A percentile compares a stretch with the other conserved stretches of the same genome.
These are phyloP conservation scores for Rhododendron molle DNA, from an alignment of 148 eudicot species.

Conservation along the genomic window DNA sequence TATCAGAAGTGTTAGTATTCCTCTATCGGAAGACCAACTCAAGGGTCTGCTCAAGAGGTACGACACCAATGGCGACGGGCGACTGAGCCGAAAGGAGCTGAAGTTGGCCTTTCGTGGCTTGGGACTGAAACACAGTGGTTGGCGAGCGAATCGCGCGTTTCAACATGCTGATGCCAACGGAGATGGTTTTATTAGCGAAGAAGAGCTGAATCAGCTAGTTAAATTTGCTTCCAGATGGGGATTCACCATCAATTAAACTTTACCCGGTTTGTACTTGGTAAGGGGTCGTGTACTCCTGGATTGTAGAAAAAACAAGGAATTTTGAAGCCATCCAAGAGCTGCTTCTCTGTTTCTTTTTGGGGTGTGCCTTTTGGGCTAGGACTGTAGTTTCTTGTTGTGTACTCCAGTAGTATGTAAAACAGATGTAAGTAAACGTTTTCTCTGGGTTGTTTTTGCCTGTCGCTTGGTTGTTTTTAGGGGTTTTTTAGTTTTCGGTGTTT, in stretches of 20 bases:
- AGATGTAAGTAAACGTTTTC: no score
- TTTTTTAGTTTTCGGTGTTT: no score
- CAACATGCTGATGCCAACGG: slow-evolving; percentile 9
- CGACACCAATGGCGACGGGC: slow-evolving; percentile 5
- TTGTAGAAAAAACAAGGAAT: not conserved
- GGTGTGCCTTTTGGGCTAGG: not conserved
- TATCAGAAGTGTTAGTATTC: not conserved
- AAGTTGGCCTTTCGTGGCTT: not conserved
- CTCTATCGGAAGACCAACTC: not conserved
- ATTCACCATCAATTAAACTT: not conserved
- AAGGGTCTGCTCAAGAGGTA: not conserved
- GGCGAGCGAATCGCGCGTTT: not conserved
- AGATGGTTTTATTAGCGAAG: slow-evolving; percentile 6
- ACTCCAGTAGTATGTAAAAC: no score
- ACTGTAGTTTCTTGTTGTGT: not conserved
- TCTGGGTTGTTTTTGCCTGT: no score
- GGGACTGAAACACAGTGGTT: not conserved
- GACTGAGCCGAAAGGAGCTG: slow-evolving; percentile 2
- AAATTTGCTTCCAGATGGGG: slow-evolving; percentile 11
- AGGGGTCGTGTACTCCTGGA: not conserved
- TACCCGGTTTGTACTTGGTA: no score
- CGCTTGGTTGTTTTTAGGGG: no score
- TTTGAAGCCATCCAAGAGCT: not conserved
- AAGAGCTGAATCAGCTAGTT: slow-evolving; percentile 5
- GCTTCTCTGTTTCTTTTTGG: not conserved